Evolutionary conservation across 768 basidiomycete genomes (phyloP).

Genomic region (Trametes sanguinea): DNA sequence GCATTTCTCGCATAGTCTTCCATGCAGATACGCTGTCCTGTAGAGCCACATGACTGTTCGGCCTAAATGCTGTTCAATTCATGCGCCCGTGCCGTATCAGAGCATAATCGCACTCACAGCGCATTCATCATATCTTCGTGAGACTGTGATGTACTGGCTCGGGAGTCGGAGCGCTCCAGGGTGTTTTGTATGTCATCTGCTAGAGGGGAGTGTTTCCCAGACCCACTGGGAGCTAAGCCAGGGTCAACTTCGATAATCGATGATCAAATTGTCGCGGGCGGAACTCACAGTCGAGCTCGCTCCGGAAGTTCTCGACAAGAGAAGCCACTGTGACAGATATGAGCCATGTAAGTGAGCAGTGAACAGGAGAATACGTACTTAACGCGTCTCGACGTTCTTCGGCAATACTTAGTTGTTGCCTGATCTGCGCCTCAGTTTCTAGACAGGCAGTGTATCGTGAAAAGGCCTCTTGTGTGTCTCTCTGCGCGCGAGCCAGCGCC

Average conservation of each 20-base stretch:
- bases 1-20: constrained; percentile 26
- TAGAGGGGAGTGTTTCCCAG: constrained; percentile 20
- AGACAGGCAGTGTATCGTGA: constrained; percentile 68
- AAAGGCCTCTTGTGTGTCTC: constrained; percentile 73
- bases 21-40: constrained; percentile 23
- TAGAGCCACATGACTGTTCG: constrained; percentile 23
- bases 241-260: background rate
- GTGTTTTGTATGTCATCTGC: constrained; percentile 23
- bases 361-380: constrained; percentile 34
- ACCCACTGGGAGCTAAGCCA: constrained; percentile 16
- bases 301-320: constrained; percentile 26
- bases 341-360: too few relatives aligned
- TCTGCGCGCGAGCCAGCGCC: constrained; percentile 62
- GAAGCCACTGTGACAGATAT: constrained; percentile 27
- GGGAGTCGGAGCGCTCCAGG: constrained; percentile 23
- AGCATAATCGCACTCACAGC: constrained; percentile 12
- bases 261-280: background rate
- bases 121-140: constrained; percentile 26
- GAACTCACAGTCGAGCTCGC: constrained; percentile 28
- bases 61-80: constrained; percentile 11
- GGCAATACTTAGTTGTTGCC: constrained; percentile 60
- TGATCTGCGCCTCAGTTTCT: constrained; percentile 66
- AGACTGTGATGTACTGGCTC: constrained; percentile 24
- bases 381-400: constrained; percentile 72
- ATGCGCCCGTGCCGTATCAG: background rate